Evolutionary conservation across 345 rosid genomes (phyloP).

Genomic region (Populus tremula): DNA sequence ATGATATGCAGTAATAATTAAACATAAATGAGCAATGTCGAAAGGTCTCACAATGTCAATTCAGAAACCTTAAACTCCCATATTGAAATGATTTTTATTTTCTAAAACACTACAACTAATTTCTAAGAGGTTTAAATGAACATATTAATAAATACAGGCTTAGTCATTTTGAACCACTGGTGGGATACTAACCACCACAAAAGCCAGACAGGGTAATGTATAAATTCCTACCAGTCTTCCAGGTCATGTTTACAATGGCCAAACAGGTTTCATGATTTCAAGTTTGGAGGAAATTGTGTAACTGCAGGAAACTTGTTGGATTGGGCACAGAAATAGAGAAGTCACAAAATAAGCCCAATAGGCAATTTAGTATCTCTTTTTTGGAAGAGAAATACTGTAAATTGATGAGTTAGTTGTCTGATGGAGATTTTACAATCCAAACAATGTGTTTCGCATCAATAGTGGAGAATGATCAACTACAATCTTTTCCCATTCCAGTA

Average conservation of each 20-base stretch:
- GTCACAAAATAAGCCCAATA: neutral
- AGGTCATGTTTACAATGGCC: neutral
- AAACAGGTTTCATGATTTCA: neutral
- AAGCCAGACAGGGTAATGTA: neutral
- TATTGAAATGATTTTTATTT: neutral
- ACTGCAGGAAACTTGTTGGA: neutral
- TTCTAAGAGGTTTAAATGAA: neutral
- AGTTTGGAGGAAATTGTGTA: neutral
- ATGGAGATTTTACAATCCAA: neutral
- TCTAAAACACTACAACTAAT: too few relatives aligned
- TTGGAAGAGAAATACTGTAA: neutral
- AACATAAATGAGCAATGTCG: neutral
- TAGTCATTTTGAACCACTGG: neutral
- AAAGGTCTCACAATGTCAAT: conserved; percentile 6
- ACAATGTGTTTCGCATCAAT: neutral
- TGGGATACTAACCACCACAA: neutral
- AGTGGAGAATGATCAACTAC: conserved; percentile 4
- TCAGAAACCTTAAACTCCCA: neutral
- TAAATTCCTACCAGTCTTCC: neutral
- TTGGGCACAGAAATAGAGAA: neutral
- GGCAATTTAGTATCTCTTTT: neutral
- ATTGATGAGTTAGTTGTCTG: neutral
- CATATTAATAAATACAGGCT: neutral
- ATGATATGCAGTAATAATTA: neutral
- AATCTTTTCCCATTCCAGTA: conserved; percentile 6